These are phyloP conservation scores for Eucalyptus dawsonii DNA, from an alignment of 345 rosid genomes.

Conservation along the genomic window DNA sequence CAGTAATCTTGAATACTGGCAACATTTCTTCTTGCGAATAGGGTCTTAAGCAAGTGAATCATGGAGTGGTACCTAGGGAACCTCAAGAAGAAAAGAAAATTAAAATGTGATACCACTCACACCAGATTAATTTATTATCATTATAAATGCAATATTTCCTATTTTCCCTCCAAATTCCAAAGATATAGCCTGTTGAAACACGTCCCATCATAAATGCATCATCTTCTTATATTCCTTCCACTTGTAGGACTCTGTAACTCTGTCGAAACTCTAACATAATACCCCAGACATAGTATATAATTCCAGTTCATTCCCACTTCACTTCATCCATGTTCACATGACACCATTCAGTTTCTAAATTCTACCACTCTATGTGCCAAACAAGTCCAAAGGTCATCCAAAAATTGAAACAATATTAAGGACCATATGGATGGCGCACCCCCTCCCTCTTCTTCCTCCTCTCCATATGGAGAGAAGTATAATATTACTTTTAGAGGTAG, in stretches of 20 bases:
- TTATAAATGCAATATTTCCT: neutral
- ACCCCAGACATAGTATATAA: neutral
- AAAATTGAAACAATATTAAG: neutral
- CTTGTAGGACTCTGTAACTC: neutral
- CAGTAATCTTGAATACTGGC: slow-evolving; percentile 44
- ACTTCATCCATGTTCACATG: neutral
- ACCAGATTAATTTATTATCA: neutral
- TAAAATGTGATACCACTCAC: neutral
- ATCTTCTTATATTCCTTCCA: neutral
- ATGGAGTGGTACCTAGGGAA: slow-evolving; percentile 45
- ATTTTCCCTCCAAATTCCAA: neutral
- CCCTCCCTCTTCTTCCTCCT: neutral
- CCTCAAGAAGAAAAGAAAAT: neutral
- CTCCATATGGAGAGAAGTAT: neutral
- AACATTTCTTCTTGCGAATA: slow-evolving; percentile 32
- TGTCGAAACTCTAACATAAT: neutral
- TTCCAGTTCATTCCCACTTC: neutral
- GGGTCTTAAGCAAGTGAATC: slow-evolving; percentile 34
- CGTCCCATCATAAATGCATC: neutral
- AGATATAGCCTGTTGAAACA: neutral
- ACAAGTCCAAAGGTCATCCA: neutral
- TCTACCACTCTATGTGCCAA: neutral
- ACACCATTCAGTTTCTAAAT: neutral
- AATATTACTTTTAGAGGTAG: neutral
- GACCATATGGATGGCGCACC: neutral